Conservation (phyloP, 2,329 filamentous ascomycete species). For the Acrodontium crateriforme region DNA sequence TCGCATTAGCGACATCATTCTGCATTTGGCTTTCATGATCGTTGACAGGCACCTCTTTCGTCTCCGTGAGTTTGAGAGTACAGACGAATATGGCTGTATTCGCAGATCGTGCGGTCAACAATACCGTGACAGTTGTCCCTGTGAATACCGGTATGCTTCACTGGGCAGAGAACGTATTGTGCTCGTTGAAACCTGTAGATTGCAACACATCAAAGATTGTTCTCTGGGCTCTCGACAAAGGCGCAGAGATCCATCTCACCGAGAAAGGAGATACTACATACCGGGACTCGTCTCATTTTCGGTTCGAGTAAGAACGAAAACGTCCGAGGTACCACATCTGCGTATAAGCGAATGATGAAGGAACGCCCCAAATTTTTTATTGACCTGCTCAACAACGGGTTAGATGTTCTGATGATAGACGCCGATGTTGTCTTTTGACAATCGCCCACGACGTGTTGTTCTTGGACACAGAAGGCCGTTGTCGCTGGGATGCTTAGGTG, state of each 20-base stretch:
- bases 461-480: too few species aligned
- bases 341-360: slow-evolving; percentile 9
- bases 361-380: slow-evolving; percentile 10
- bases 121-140: slow-evolving; percentile 4
- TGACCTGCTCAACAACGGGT: slow-evolving; percentile 8
- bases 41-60: too few species aligned
- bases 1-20: too few species aligned
- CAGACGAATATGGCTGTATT: too few species aligned
- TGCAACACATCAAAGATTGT: slow-evolving; percentile 6
- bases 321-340: slow-evolving; percentile 6
- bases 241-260: slow-evolving; percentile 3
- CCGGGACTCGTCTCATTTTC: slow-evolving; percentile 6
- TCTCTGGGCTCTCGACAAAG: slow-evolving; percentile 11
- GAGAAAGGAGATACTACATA: slow-evolving; percentile 5
- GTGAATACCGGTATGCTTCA: slow-evolving; percentile 7
- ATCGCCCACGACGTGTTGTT: too few species aligned
- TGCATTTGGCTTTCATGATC: too few species aligned
- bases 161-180: slow-evolving; percentile 7
- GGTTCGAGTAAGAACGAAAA: slow-evolving; percentile 8
- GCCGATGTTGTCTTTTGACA: slow-evolving; percentile 9
- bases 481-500: too few species aligned
- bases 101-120: slow-evolving; percentile 2
- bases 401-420: slow-evolving; percentile 11
- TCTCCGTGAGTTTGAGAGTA: too few species aligned
- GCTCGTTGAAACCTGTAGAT: slow-evolving; percentile 4